Base-by-base conservation (phyloP, 345 rosid species). In the Camelina neglecta region DNA sequence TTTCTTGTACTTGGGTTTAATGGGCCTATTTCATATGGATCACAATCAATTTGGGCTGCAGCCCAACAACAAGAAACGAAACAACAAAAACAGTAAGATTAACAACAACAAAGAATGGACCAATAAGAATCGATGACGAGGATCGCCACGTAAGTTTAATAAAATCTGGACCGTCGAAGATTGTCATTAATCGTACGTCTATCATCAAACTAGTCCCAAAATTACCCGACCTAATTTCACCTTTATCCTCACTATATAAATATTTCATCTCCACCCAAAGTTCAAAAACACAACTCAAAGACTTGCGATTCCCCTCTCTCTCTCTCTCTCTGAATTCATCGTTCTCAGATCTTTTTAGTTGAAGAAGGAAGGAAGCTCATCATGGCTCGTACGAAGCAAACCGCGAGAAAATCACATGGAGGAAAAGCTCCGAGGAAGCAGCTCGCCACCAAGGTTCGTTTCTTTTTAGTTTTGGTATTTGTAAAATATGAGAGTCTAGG, bases 341-440 rank as follows among this genome's bases (percentile, higher is more conserved):
- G 11, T 24, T 45, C 39, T 47, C 33, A 23, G 12, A 23, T 21
- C 38, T 35, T 35, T 53, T 16, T 64, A 3, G 56, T 64, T 6
- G 56, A 29, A 4, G 12, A 26, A 24, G 31, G 12, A 26, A 24
- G 31, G 36, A 35, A 6, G 38, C 38, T 7, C 23, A 83, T 7
- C 23, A 83, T 85, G 88, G 88, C 86, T 77, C 88, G 88, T 42
- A 85, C 88, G 2, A 85, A 85, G 84, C 84, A 83, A 58, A 85
- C 86, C 21, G 86, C 86, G 4, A 78, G 86, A 3, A 85, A 85
- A 67, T 85, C 86, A 0, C 64, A 72, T 3, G 88, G 86, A 63
- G 86, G 86, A 5, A 85, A 81, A 66, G 85, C 84, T 12, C 86
- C 88, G 1, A 79, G 83, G 79, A 81, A 81, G 67, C 85, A 79